Percentiles rank a stretch among this genome's conserved stretches.
Conservation (phyloP, 2,329 filamentous ascomycete species). For the Arachnomyces sp. region DNA sequence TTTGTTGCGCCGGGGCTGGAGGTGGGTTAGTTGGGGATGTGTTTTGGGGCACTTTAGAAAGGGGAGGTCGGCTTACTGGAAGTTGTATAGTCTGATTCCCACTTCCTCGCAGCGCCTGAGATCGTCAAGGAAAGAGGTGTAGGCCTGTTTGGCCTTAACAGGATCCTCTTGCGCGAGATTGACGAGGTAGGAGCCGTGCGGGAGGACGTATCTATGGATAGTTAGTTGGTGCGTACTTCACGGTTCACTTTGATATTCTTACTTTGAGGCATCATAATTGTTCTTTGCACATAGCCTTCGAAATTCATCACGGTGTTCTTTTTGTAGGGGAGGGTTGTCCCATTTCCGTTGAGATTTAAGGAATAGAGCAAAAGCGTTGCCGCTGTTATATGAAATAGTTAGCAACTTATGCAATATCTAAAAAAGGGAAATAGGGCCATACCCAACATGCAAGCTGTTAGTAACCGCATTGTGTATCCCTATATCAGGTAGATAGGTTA, state of each 20-base stretch:
- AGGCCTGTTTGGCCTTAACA: conserved; percentile 75
- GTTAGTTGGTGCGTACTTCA: conserved; percentile 7
- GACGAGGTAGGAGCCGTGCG: conserved; percentile 92
- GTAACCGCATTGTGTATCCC: conserved; percentile 81
- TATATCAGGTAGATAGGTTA: conserved; percentile 31
- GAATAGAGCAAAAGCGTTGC: conserved; percentile 90
- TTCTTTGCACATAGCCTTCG: conserved; percentile 58
- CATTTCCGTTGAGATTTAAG: conserved; percentile 95
- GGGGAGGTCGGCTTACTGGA: conserved; percentile 51
- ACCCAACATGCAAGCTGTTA: conserved; percentile 69
- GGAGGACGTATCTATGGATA: conserved; percentile 58
- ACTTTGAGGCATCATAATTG: conserved; percentile 59
- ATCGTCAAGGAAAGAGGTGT: conserved; percentile 78
- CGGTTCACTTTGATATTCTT: conserved; percentile 10
- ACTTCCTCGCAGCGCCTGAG: conserved; percentile 74
- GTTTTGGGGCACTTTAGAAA: not conserved
- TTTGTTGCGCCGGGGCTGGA: conserved; percentile 66
- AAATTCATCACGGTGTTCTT: conserved; percentile 62
- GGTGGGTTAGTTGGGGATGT: conserved; percentile 7
- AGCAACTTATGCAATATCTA: not conserved
- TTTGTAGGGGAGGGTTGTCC: conserved; percentile 68
- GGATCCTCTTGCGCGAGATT: conserved; percentile 82
- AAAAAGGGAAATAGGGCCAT: conserved; percentile 1
- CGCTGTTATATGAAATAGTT: conserved; percentile 39
- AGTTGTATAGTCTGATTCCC: conserved; percentile 91